These are phyloP conservation scores for Trichosporon sp. DNA, from an alignment of 1,284 basidiomycete genomes.

Conservation along the genomic window DNA sequence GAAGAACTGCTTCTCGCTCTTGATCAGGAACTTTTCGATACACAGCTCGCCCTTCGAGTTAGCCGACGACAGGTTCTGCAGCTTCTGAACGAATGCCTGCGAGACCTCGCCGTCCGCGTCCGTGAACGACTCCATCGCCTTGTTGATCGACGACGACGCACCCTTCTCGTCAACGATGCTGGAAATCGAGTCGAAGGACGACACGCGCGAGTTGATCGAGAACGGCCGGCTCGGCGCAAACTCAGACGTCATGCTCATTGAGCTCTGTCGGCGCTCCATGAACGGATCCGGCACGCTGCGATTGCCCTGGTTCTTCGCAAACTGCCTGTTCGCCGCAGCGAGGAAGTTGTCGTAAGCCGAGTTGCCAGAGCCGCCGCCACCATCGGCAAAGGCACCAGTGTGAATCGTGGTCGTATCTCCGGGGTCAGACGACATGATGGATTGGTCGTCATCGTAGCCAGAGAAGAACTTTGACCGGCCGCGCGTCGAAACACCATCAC, in stretches of 20 bases:
- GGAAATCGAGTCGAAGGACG: slow-evolving; percentile 78
- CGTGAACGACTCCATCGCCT: slow-evolving; percentile 87
- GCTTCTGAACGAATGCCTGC: slow-evolving; percentile 76
- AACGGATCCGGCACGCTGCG: slow-evolving; percentile 68
- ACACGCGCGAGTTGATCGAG: slow-evolving; percentile 67
- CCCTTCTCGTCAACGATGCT: slow-evolving; percentile 82
- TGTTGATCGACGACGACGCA: slow-evolving; percentile 85
- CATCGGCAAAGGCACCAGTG: slow-evolving; percentile 15
- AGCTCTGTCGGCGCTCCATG: slow-evolving; percentile 53
- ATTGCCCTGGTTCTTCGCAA: slow-evolving; percentile 67
- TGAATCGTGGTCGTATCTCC: slow-evolving; percentile 37
- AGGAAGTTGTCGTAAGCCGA: slow-evolving; percentile 70
- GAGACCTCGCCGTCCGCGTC: slow-evolving; percentile 86
- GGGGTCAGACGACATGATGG: slow-evolving; percentile 41
- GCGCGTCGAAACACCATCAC: slow-evolving; percentile 2
- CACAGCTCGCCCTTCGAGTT: slow-evolving; percentile 86
- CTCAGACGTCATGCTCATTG: slow-evolving; percentile 27
- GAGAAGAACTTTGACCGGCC: slow-evolving; percentile 52
- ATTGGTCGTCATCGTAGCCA: slow-evolving; percentile 55
- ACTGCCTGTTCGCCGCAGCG: slow-evolving; percentile 72
- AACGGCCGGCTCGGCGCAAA: slow-evolving; percentile 63
- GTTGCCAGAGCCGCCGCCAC: slow-evolving; percentile 6
- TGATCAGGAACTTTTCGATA: slow-evolving; percentile 80
- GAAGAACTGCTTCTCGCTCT: slow-evolving; percentile 89
- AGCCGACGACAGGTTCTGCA: slow-evolving; percentile 68